Evolutionary conservation across 1,139 yeast genomes (phyloP), one percentile per base, ranked within the genome.

Genomic region (Blastobotrys elegans): DNA sequence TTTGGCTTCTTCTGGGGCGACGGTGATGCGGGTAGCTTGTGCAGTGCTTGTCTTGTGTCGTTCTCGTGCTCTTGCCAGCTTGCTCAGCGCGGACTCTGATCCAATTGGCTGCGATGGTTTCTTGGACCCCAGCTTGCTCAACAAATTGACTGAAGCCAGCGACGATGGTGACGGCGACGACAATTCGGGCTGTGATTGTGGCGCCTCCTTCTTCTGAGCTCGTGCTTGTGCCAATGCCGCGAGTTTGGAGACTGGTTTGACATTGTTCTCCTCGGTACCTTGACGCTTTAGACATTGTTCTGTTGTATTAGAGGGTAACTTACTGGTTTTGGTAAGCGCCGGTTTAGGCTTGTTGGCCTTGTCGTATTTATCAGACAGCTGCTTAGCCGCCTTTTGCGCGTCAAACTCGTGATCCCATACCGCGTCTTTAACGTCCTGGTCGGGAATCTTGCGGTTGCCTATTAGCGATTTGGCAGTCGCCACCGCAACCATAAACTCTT

Each of bases 361-460:
- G 39, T 54, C 56, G 32, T 54, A 50, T 57, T 66, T 69, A 43
- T 72, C 64, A 56, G 74, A 75, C 47, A 84, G 61, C 53, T 80
- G 83, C 33, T 66, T 70, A 11, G 80, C 58, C 0, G 87, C 64
- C n/a, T 74, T 72, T 2, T 73, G 77, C 6, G 80, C 57, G 43
- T 79, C 81, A 59, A 77, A 77, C 61, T 81, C 80, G 57, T 79
- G 77, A 56, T 70, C 72, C 72, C 81, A 82, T 13, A 85, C 69
- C 0, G 81, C 70, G 53, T 81, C 84, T 55, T 80, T 77, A 51
- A 84, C 65, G 41, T 75, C 78, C 11, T 68, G 58, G 24, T 80
- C 84, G 5, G 73, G 69, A 45, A 80, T 72, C 7, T 71, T 72
- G n/a, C 64, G 48, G 29, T 76, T 78, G 3, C 71, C 77, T 24